These are phyloP conservation scores for Fusarium sp. DNA, from an alignment of 2,329 filamentous ascomycete genomes.

Conservation along the genomic window DNA sequence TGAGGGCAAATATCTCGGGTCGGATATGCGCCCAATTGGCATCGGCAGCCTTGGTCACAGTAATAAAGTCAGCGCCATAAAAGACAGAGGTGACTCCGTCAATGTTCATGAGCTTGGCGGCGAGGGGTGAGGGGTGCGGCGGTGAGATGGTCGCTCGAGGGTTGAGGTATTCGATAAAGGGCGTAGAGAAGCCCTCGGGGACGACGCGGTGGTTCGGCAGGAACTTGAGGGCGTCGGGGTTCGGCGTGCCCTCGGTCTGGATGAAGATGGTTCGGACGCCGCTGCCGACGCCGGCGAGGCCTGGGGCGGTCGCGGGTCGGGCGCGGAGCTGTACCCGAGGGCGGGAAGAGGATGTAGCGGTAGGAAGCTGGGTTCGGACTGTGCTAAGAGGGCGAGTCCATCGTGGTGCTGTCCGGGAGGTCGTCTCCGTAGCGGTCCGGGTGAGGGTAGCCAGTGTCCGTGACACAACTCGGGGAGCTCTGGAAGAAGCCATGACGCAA, in stretches of 20 bases:
- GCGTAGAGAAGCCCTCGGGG: constrained; percentile 76
- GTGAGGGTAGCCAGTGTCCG: constrained; percentile 42
- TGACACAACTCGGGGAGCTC: constrained; percentile 38
- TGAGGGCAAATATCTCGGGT: constrained; percentile 93
- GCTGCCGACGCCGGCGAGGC: constrained; percentile 46
- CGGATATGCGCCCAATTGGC: constrained; percentile 95
- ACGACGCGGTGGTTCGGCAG: constrained; percentile 90
- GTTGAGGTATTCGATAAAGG: constrained; percentile 92
- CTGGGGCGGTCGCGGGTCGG: constrained; percentile 28
- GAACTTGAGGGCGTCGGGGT: constrained; percentile 96
- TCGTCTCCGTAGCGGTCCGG: constrained; percentile 37
- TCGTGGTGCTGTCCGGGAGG: constrained; percentile 39
- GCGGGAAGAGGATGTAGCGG: constrained; percentile 38
- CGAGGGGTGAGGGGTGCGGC: constrained; percentile 90
- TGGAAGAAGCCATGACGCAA: constrained; percentile 43
- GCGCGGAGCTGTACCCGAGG: constrained; percentile 31
- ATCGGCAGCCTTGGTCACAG: constrained; percentile 89
- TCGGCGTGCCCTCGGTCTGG: constrained; percentile 94
- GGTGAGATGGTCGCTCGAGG: constrained; percentile 89
- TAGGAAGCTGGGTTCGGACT: constrained; percentile 29
- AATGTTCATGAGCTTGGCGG: constrained; percentile 89
- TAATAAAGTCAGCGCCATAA: constrained; percentile 96
- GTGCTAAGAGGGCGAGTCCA: constrained; percentile 49
- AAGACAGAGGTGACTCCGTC: constrained; percentile 96
- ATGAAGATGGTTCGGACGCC: constrained; percentile 89